A percentile compares a stretch with the other conserved stretches of the same genome.
Conservation (phyloP, 83 land plant species). For the Isoetes engelmannii region DNA sequence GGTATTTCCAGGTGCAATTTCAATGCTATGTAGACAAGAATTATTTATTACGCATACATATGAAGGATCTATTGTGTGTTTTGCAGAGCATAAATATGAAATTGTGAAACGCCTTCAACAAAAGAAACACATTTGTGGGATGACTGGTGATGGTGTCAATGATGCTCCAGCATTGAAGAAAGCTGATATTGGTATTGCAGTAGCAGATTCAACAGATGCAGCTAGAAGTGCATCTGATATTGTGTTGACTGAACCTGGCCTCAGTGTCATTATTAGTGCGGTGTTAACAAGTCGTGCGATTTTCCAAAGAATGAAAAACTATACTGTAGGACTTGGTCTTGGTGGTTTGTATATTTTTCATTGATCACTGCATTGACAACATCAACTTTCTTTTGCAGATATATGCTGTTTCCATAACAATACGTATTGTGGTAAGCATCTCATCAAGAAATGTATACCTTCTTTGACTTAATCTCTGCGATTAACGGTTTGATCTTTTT, state of each 20-base stretch:
- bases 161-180: conserved; percentile 51
- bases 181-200: conserved; percentile 84
- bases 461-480: background rate
- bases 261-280: conserved; percentile 34
- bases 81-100: conserved; percentile 23
- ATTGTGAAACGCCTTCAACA: conserved; percentile 46
- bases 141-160: conserved; percentile 45
- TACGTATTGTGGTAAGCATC: conserved; percentile 24
- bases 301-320: conserved; percentile 35
- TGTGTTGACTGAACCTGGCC: conserved; percentile 29
- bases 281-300: conserved; percentile 28
- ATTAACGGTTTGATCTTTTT: background rate
- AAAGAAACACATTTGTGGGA: conserved; percentile 72
- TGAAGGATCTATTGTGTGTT: background rate
- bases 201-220: conserved; percentile 46
- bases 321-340: conserved; percentile 9
- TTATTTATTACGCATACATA: background rate
- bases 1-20: conserved; percentile 25
- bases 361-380: background rate
- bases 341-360: background rate
- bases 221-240: conserved; percentile 21
- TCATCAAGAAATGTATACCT: background rate
- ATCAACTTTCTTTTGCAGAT: conserved; percentile 12
- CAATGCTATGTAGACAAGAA: conserved; percentile 4
- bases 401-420: conserved; percentile 27